Base-by-base conservation (phyloP, 345 rosid species). In the Pugionium dolabratum region DNA sequence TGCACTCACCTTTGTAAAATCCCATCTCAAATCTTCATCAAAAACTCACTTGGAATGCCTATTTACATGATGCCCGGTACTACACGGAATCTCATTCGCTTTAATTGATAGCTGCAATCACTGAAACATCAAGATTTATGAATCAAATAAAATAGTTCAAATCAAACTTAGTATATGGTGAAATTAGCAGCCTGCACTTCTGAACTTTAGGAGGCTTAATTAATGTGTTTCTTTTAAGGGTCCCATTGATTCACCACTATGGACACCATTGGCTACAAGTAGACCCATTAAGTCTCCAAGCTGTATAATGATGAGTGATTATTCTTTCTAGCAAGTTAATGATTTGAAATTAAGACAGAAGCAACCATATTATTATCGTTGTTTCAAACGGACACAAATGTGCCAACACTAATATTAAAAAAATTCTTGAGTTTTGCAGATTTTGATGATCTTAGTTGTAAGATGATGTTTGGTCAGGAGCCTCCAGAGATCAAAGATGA, bases 371-470 rank as follows among this genome's bases (percentile, higher is more conserved):
- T 5, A 34, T 50, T 28, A 0, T 29, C 5, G 18, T 45, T 62
- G 30, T 64, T 18, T 11, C 7, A 45, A 33, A 25, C 7, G 3
- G 42, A 42, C 30, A 42, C 54, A 32, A 55, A 4, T 52, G 33
- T 18, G 18, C 18, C 18, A 18, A 18, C 18, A 18, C 18, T 18
- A 18, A 18, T 18, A 18, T 18, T 18, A 18, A 18, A 0, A 18
- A 18, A 0, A 0, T 18, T 39, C 41, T 33, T 42, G 47, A 66
- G 37, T 76, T 71, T 49, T 79, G 75, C 83, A 94, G 99, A 94
- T 82, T 94, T 94, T 82, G 86, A 90, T 42, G 95, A 90, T 70
- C 88, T 88, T 86, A 94, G 99, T 50, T 94, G 99, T 27, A 81
- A 90, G 80, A 90, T 94, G 92, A 80, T 94, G 74, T 94, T 85